A percentile compares a stretch with the other conserved stretches of the same genome.
Evolutionary conservation across 1,284 basidiomycete species (phyloP).

Genomic region (Tetrapyrgos nigripes): DNA sequence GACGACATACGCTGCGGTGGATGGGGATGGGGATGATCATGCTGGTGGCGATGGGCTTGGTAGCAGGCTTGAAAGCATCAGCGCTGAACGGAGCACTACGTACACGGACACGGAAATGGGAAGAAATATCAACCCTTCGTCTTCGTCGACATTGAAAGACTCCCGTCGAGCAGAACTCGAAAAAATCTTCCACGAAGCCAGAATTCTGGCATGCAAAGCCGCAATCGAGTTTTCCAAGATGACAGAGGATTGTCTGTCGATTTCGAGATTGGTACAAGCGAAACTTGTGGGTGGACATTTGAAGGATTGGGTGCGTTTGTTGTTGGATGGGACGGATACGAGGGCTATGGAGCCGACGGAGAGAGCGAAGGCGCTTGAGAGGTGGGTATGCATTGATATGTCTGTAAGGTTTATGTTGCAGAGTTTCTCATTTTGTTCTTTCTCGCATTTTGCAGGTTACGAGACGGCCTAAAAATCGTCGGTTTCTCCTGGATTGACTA

Average conservation of each 20-base stretch:
- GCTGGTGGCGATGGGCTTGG: not conserved
- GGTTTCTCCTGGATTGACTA: constrained; percentile 8
- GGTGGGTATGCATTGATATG: not conserved
- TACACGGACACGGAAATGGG: too few relatives aligned
- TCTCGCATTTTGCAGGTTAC: not conserved
- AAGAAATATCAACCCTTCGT: not conserved
- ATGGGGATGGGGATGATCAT: not conserved
- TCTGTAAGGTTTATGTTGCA: not conserved
- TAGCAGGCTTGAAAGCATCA: too few relatives aligned
- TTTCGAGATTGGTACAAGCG: not conserved
- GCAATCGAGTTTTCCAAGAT: constrained; percentile 5
- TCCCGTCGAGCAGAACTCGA: not conserved
- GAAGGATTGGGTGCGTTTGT: constrained; percentile 1
- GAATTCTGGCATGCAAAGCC: not conserved
- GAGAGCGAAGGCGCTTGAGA: not conserved
- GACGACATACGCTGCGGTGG: too few relatives aligned
- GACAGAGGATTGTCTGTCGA: not conserved
- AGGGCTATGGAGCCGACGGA: not conserved
- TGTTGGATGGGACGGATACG: constrained; percentile 3
- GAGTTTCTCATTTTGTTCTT: not conserved
- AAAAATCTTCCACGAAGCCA: not conserved
- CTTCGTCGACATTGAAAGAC: not conserved
- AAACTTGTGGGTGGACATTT: not conserved
- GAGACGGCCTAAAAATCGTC: constrained; percentile 3
- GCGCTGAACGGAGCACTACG: too few relatives aligned